Base-by-base conservation (phyloP, 1,284 basidiomycete genomes). In the Ceratobasidium theobromae region DNA sequence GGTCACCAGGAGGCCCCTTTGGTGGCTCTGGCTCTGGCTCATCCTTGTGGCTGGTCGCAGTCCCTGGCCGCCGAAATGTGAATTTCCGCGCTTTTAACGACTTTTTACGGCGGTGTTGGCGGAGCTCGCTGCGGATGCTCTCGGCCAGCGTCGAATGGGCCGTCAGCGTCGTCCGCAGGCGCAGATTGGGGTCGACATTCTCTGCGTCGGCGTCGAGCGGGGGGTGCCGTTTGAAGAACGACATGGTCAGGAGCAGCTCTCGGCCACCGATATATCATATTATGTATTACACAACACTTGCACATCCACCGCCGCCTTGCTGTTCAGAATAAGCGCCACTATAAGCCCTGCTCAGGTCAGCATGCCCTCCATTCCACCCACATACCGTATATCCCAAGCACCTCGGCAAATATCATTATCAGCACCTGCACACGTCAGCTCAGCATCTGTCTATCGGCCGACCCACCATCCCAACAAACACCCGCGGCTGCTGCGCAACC, bases 271-370 rank as follows among this genome's bases (percentile, higher is more conserved):
- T n/a, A n/a, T n/a, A n/a, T n/a, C n/a, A n/a, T n/a, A n/a, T n/a
- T n/a, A n/a, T n/a, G n/a, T n/a, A n/a, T n/a, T n/a, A 25, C 45
- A 48, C 45, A 48, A 48, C 5, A 23, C 45, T 23, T 52, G 27
- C 28, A 52, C 12, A 32, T 52, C 23, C 3, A 16, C n/a, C 27
- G 33, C 49, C 11, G 23, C 49, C 8, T 52, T 70, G 48, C 86
- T 88, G 80, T 94, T 92, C 86, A 95, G 88, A 77, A 95, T 93
- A 40, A 95, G 84, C 23, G 92, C 92, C 69, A 95, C 92, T 73
- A 95, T 95, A 68, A 95, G 84, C 68, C 86, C 85, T 84, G 64
- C 46, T 66, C 40, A 18, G 45, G 60, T 67, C 16, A 49, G 38
- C 0, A 69, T 28, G 41, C 2, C n/a, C 30, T 25, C 25, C 46